These are phyloP conservation scores for Colletotrichum orbiculare DNA, from an alignment of 2,329 filamentous ascomycete genomes.

Conservation along the genomic window DNA sequence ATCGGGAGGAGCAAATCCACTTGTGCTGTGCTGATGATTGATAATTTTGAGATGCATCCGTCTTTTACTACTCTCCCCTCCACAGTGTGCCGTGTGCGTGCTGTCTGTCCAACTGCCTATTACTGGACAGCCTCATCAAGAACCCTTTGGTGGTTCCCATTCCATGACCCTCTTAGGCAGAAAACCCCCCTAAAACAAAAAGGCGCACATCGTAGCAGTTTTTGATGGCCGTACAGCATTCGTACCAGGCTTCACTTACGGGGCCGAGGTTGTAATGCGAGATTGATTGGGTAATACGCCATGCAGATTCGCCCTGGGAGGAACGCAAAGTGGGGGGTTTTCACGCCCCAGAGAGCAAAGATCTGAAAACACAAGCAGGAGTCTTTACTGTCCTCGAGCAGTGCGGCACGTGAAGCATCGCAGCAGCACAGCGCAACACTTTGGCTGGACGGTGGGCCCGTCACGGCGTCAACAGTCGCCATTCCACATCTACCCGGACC, in stretches of 20 bases:
- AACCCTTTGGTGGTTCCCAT: conserved; percentile 5
- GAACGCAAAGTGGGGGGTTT: conserved; percentile 18
- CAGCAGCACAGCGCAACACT: not conserved
- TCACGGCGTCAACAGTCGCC: too few relatives aligned
- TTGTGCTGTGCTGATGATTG: conserved; percentile 24
- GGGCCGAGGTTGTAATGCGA: conserved; percentile 5
- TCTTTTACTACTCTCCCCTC: conserved; percentile 11
- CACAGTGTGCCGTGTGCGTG: conserved; percentile 2
- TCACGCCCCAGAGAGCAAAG: not conserved
- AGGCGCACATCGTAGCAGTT: not conserved
- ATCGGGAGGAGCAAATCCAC: conserved; percentile 4
- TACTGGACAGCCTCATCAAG: conserved; percentile 11
- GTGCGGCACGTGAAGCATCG: conserved; percentile 24
- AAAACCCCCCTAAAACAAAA: not conserved
- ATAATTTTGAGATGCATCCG: conserved; percentile 34
- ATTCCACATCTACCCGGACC: too few relatives aligned
- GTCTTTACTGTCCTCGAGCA: not conserved
- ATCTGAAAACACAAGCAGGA: too few relatives aligned
- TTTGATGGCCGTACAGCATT: conserved; percentile 29
- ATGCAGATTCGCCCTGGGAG: conserved; percentile 16
- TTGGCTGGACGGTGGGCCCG: too few relatives aligned
- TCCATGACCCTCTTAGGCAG: not conserved
- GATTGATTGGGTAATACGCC: conserved; percentile 23
- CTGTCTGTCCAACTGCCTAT: not conserved
- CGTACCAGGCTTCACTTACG: conserved; percentile 14